Percentiles rank a stretch among this genome's conserved stretches.
Evolutionary conservation across 2,329 filamentous ascomycete genomes (phyloP).

Genomic region (Colletotrichum musae): DNA sequence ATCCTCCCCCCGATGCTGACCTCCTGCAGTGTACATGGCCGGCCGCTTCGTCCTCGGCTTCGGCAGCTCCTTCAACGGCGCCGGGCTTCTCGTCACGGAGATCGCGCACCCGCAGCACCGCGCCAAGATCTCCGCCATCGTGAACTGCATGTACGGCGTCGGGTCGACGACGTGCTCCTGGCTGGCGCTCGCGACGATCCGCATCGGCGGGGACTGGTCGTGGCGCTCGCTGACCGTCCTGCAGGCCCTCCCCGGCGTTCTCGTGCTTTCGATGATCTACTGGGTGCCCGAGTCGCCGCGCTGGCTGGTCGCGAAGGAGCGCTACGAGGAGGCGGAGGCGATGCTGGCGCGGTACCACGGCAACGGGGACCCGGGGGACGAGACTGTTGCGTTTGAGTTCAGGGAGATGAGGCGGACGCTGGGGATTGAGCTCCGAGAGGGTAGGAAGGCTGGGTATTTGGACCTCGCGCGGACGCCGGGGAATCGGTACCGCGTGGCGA

Average conservation of each 20-base stretch:
- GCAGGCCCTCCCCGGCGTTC: slow-evolving; percentile 5
- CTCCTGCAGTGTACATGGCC: slow-evolving; percentile 43
- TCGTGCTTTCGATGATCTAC: slow-evolving; percentile 22
- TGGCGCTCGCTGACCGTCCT: slow-evolving; percentile 4
- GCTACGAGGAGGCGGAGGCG: slow-evolving; percentile 48
- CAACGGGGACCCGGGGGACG: slow-evolving; percentile 60
- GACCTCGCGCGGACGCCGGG: background rate
- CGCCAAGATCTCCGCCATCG: slow-evolving; percentile 12
- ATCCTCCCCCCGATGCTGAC: background rate
- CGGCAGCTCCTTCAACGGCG: slow-evolving; percentile 66
- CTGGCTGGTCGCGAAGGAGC: slow-evolving; percentile 50
- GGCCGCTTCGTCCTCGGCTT: slow-evolving; percentile 54
- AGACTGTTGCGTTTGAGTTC: background rate
- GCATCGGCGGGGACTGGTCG: background rate
- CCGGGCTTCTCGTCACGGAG: slow-evolving; percentile 5
- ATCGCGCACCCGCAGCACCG: slow-evolving; percentile 12
- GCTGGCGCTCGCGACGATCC: slow-evolving; percentile 9
- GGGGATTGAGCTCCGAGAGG: background rate
- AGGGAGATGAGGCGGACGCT: slow-evolving; percentile 3
- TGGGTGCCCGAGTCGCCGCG: slow-evolving; percentile 50
- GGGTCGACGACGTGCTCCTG: slow-evolving; percentile 5
- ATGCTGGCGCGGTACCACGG: slow-evolving; percentile 60
- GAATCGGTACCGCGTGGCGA: background rate
- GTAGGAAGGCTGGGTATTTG: background rate
- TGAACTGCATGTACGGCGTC: slow-evolving; percentile 21